Base-by-base conservation (phyloP, 1,284 basidiomycete species). In the Coniferiporia sulphurascens region DNA sequence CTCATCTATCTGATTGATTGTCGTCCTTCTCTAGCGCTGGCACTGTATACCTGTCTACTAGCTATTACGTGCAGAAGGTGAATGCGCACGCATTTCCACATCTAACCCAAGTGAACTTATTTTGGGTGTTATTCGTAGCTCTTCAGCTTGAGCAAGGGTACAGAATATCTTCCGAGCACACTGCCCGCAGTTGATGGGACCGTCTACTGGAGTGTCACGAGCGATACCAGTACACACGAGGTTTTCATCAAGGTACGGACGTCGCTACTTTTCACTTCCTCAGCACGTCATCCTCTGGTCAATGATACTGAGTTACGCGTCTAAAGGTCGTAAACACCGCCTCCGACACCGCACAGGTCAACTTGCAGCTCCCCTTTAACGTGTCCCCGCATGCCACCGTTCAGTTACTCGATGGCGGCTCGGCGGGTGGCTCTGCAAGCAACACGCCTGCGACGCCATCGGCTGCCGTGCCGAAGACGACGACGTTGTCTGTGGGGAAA, bases 41-140 rank as follows among this genome's bases (percentile, higher is more conserved):
- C 2, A 70, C 69, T 0, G 81, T 86, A 3, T 79, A 80, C 62
- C 73, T 68, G 35, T 87, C 85, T 0, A 84, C 84, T 0, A 85
- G 83, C 62, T 89, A 82, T 74, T 84, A 84, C 62, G 78, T 80
- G 0, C 87, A 89, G 66, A 80, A 86, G 73, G 84, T 83, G 58
- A 32, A 50, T 52, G 45, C 32, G 4, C 15, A 17, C 46, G 34
- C 5, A 38, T 45, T 22, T 55, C 12, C 7, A 27, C 34, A 13
- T n/a, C 10, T 8, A 6, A 21, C 0, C 10, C 15, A 10, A 36
- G 41, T 13, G 12, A n/a, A 41, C 32, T 9, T 17, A 49, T 45
- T 4, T 34, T 36, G 43, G 34, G 15, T 17, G 38, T 34, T 32
- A 45, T 13, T 38, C 41, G 38, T 59, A 86, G 82, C 75, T 89